Percentiles rank a stretch among this genome's conserved stretches.
Evolutionary conservation across 345 rosid genomes (phyloP).

Genomic region (Reutealis trisperma): DNA sequence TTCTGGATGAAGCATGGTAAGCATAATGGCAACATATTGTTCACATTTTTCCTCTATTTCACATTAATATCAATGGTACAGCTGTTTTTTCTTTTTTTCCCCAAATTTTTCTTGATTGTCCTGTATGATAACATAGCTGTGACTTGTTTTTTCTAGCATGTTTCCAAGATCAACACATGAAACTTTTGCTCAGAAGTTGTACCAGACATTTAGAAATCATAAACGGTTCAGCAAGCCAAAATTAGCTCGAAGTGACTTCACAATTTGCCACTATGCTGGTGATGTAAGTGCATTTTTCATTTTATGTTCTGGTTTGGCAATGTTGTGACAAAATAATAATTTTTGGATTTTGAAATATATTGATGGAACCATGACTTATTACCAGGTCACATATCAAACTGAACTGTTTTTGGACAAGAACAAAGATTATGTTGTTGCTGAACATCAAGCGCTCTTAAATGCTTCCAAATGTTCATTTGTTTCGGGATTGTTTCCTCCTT

Average conservation of each 20-base stretch:
- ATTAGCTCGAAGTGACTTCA: slow-evolving; percentile 93
- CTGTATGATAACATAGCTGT: slow-evolving; percentile 24
- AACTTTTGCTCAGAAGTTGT: slow-evolving; percentile 96
- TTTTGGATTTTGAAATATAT: slow-evolving; percentile 2
- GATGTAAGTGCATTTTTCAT: slow-evolving; percentile 60
- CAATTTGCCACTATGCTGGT: slow-evolving; percentile 97
- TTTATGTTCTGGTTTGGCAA: slow-evolving; percentile 7
- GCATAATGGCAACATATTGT: slow-evolving; percentile 23
- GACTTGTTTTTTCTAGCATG: slow-evolving; percentile 64
- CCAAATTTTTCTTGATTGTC: slow-evolving; percentile 5
- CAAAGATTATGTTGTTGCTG: slow-evolving; percentile 98
- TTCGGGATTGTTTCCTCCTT: slow-evolving; percentile 69
- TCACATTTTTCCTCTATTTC: background rate
- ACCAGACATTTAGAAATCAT: slow-evolving; percentile 92
- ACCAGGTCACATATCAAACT: slow-evolving; percentile 95
- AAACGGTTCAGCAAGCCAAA: slow-evolving; percentile 95
- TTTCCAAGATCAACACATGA: slow-evolving; percentile 98
- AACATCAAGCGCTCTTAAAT: slow-evolving; percentile 87
- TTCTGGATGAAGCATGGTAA: slow-evolving; percentile 99
- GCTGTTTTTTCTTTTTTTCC: too few relatives aligned
- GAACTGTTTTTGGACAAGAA: slow-evolving; percentile 94
- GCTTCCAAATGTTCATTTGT: slow-evolving; percentile 92
- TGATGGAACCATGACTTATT: slow-evolving; percentile 13
- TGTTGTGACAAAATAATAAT: slow-evolving; percentile 8
- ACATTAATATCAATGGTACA: background rate